Evolutionary conservation across 352 stramenopile genomes (phyloP), one percentile per base, ranked within the genome.

Genomic region (Phytophthora vignae): DNA sequence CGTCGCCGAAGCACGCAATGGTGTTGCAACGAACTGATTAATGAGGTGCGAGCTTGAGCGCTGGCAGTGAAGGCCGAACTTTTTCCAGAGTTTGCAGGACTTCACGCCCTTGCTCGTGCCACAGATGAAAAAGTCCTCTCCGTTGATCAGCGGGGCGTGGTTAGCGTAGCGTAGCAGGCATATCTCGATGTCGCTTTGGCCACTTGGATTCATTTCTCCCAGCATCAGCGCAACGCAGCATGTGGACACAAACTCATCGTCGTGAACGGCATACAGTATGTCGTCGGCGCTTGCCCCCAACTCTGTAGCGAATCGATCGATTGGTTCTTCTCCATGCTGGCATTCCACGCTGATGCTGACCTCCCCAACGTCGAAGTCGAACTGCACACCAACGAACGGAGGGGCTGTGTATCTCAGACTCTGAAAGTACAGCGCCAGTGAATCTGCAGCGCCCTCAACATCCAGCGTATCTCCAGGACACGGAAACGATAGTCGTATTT

Each of bases 161-260:
- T 96, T 96, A 40, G 79, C 84, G 38, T 87, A 96, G 11, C 88
- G 87, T 19, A 94, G 64, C 29, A 96, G 44, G 36, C 83, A 85
- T 50, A 94, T 81, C 14, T 90, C 74, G 9, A 96, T 79, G 14
- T 74, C 60, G n/a, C 14, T 64, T 46, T 71, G 65, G 14, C 55
- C 36, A 36, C 15, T 33, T 8, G 27, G 48, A 9, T 66, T 58
- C 10, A 60, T 60, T 44, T 78, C 65, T 1, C 73, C 65, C 33
- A 79, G 48, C 73, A 90, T 60, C 14, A 88, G 21, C 2, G 73
- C 84, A 42, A 89, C 83, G 52, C 82, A 93, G 52, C 77, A 90
- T 44, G 82, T 69, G 2, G 72, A 82, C 12, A 76, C 60, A 9
- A 21, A 40, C 5, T 81, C 55, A 1, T 73, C 74, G 7, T 84